Percentiles rank a stretch among this genome's conserved stretches.
Evolutionary conservation across 2,329 filamentous ascomycete species (phyloP).

Genomic region (Lasiodiplodia citricola): DNA sequence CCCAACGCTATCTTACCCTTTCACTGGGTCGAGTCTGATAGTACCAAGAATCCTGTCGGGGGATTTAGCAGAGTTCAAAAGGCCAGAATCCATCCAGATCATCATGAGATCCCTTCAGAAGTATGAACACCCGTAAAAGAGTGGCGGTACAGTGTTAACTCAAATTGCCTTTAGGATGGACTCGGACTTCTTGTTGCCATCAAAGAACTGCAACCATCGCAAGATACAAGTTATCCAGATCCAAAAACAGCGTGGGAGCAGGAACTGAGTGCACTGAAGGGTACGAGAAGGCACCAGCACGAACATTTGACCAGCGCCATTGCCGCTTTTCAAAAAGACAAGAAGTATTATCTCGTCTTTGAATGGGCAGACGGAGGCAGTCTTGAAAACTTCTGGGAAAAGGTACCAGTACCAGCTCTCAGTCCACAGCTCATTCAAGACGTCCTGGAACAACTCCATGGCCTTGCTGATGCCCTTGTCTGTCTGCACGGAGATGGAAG

Average conservation of each 20-base stretch:
- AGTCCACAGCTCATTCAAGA: background rate
- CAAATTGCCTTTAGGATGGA: background rate
- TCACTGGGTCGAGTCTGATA: background rate
- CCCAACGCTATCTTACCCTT: background rate
- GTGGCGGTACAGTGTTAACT: background rate
- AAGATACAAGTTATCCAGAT: background rate
- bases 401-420: slow-evolving; percentile 4
- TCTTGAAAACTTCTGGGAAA: slow-evolving; percentile 31
- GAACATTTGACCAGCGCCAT: slow-evolving; percentile 22
- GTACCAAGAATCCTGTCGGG: background rate
- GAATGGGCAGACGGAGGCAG: slow-evolving; percentile 35
- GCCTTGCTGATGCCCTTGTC: background rate
- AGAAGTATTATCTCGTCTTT: slow-evolving; percentile 33
- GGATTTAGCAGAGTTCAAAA: background rate
- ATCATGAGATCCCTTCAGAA: background rate
- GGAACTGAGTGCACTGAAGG: slow-evolving; percentile 25
- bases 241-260: slow-evolving; percentile 22
- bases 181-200: slow-evolving; percentile 28
- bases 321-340: slow-evolving; percentile 3
- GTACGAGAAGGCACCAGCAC: background rate
- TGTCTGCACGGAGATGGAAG: background rate
- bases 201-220: slow-evolving; percentile 20
- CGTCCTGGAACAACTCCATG: background rate
- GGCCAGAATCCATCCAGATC: background rate
- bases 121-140: background rate